Percentiles rank a stretch among this genome's conserved stretches.
These are phyloP conservation scores for Oxytropis ochrocephala DNA, from an alignment of 306 rosid genomes.

Conservation along the genomic window DNA sequence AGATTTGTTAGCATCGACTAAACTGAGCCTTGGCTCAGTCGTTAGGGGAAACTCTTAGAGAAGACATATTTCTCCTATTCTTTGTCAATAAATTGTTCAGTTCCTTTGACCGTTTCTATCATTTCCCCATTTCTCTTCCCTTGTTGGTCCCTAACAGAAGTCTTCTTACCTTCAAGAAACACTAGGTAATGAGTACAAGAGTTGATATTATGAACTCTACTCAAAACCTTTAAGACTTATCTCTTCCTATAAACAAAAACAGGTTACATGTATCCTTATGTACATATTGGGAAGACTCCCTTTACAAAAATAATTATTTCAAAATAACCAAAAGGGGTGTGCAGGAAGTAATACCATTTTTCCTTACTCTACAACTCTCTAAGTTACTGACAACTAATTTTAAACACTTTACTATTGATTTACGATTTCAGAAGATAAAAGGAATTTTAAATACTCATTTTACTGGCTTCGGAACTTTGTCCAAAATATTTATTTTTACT, in stretches of 20 bases:
- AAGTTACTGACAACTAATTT: not conserved
- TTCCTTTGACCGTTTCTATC: not conserved
- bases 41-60: conserved; percentile 1
- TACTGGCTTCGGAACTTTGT: not conserved
- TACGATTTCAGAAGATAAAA: not conserved
- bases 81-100: not conserved
- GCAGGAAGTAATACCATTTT: not conserved
- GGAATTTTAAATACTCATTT: not conserved
- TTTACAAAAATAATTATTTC: not conserved
- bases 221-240: not conserved
- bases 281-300: conserved; percentile 4
- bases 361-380: not conserved
- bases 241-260: not conserved
- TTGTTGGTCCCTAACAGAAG: not conserved
- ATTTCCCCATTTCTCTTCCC: not conserved
- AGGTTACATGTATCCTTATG: not conserved
- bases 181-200: conserved; percentile 4
- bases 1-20: not conserved
- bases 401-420: not conserved
- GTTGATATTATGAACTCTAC: not conserved
- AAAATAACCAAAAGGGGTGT: not conserved
- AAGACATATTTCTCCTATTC: not conserved
- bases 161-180: conserved; percentile 3
- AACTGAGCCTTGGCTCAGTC: not conserved
- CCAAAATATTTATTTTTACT: not conserved